These are phyloP conservation scores for Ascochyta rabiei DNA, from an alignment of 2,329 filamentous ascomycete species.

Conservation along the genomic window DNA sequence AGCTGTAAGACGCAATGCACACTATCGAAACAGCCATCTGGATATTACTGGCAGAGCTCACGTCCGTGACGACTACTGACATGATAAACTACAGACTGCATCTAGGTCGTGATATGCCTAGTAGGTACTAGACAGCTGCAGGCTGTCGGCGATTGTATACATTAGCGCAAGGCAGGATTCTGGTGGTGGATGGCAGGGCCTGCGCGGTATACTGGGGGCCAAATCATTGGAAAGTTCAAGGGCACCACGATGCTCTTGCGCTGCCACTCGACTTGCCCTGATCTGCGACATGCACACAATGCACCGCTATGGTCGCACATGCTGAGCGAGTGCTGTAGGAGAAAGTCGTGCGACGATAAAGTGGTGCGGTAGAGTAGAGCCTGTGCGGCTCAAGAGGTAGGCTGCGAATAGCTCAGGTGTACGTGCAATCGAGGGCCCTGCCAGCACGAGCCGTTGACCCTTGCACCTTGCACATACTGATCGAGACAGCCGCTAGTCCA, in stretches of 20 bases:
- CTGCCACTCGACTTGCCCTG: not conserved
- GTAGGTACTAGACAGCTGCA: slow-evolving; percentile 27
- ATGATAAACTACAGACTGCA: slow-evolving; percentile 27
- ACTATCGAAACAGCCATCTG: slow-evolving; percentile 26
- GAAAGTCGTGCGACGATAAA: not conserved
- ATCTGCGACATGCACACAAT: not conserved
- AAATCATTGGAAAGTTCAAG: slow-evolving; percentile 9
- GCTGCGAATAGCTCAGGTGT: not conserved
- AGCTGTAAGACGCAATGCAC: slow-evolving; percentile 19
- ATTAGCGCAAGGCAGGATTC: slow-evolving; percentile 20
- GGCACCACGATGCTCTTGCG: not conserved
- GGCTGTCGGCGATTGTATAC: slow-evolving; percentile 14
- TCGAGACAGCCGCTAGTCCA: slow-evolving; percentile 2
- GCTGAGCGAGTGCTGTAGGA: not conserved
- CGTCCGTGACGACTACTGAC: slow-evolving; percentile 34
- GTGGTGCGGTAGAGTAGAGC: not conserved
- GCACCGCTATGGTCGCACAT: not conserved
- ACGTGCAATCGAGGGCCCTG: slow-evolving; percentile 4
- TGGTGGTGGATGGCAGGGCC: slow-evolving; percentile 21
- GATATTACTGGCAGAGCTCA: slow-evolving; percentile 24
- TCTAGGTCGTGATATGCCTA: slow-evolving; percentile 32
- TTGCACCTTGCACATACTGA: slow-evolving; percentile 5
- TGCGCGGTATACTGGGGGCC: slow-evolving; percentile 27
- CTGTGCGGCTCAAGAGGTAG: slow-evolving; percentile 4
- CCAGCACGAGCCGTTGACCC: not conserved